A percentile compares a stretch with the other conserved stretches of the same genome.
phyloP scores from a whole-genome alignment of 768 basidiomycete species.

The Sarcodon aspratus region DNA sequence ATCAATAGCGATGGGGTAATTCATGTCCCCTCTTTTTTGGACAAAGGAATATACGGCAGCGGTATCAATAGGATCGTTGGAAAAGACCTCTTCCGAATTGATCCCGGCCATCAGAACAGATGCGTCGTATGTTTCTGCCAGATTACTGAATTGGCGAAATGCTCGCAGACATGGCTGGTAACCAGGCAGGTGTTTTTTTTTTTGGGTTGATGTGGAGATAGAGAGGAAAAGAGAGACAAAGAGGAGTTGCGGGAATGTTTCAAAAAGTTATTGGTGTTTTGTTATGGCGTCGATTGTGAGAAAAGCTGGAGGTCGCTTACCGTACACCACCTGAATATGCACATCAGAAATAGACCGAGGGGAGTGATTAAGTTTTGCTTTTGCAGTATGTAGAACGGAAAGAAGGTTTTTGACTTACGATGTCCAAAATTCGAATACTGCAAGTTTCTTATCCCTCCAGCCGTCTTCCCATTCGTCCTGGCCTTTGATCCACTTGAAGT shows the following conservation, averaged over 20 bases:
- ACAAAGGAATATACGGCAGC: constrained; percentile 14
- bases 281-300: neutral
- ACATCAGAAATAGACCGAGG: constrained; percentile 1
- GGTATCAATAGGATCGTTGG: constrained; percentile 13
- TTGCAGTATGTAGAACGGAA: neutral
- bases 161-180: constrained; percentile 17
- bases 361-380: neutral
- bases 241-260: constrained; percentile 4
- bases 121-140: constrained; percentile 9
- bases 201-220: neutral
- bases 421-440: constrained; percentile 20
- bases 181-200: neutral
- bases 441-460: constrained; percentile 14
- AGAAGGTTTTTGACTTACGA: constrained; percentile 12
- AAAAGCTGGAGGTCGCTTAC: constrained; percentile 10
- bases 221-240: neutral
- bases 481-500: constrained; percentile 14
- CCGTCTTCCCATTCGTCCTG: constrained; percentile 9
- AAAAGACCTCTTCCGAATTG: constrained; percentile 20
- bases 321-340: constrained; percentile 12
- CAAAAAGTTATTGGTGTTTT: constrained; percentile 3
- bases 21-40: constrained; percentile 13
- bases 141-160: constrained; percentile 14
- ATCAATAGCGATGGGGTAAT: constrained; percentile 18
- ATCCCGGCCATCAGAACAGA: constrained; percentile 17